Percentiles rank a stretch among this genome's conserved stretches.
phyloP scores from a whole-genome alignment of 1,284 basidiomycete genomes.

The Serendipita sp. region DNA sequence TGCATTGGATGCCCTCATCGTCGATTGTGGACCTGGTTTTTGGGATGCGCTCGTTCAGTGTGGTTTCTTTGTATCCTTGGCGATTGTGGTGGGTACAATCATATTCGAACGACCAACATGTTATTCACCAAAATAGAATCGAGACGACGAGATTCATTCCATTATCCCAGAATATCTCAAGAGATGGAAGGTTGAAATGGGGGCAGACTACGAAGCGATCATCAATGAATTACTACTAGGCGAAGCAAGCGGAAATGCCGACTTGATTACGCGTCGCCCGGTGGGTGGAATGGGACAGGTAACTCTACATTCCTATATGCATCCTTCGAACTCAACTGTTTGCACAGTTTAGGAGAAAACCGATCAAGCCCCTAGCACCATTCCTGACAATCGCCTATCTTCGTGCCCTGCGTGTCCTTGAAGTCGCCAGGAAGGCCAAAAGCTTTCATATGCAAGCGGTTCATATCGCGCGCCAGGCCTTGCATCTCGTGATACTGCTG shows the following conservation, averaged over 20 bases:
- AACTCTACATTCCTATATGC: background rate
- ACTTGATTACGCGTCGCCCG: background rate
- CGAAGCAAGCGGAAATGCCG: background rate
- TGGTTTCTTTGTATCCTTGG: background rate
- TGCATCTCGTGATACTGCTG: background rate
- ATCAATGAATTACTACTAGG: background rate
- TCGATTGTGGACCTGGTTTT: background rate
- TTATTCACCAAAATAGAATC: background rate
- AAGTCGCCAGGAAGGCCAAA: background rate
- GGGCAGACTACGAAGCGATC: background rate
- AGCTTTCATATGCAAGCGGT: background rate
- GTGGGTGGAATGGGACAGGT: background rate
- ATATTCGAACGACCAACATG: background rate
- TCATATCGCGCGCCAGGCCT: background rate
- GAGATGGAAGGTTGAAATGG: background rate
- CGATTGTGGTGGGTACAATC: background rate
- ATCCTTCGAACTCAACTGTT: background rate
- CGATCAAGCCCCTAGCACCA: background rate
- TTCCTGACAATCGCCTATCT: conserved; percentile 3
- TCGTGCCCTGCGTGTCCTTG: background rate
- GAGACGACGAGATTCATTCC: background rate
- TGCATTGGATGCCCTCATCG: background rate
- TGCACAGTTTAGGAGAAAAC: background rate
- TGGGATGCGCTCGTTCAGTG: background rate
- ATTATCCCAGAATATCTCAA: background rate